Conservation (phyloP, 495 filamentous ascomycete genomes). For the Penicillium alfredii region DNA sequence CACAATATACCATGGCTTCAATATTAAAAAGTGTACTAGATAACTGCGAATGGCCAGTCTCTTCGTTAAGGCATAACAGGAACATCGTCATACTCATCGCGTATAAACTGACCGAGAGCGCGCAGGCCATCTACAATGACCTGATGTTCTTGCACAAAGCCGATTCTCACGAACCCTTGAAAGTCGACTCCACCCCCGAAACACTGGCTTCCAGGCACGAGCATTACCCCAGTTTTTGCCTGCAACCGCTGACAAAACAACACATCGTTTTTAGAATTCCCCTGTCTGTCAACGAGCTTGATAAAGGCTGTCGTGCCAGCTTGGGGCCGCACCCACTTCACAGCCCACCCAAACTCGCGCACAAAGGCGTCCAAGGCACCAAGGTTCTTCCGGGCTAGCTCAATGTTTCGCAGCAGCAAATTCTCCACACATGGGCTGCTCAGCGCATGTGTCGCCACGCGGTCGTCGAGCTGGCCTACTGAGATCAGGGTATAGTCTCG, state of each 20-base stretch:
- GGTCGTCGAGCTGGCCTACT: slow-evolving; percentile 76
- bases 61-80: too few relatives aligned
- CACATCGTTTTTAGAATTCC: slow-evolving; percentile 64
- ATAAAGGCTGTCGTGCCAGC: slow-evolving; percentile 83
- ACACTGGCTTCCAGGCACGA: slow-evolving; percentile 68
- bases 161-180: slow-evolving; percentile 71
- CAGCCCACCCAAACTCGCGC: slow-evolving; percentile 54
- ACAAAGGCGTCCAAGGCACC: slow-evolving; percentile 64
- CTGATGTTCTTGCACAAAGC: slow-evolving; percentile 68
- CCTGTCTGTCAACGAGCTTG: slow-evolving; percentile 57
- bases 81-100: slow-evolving; percentile 50
- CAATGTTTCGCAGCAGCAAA: slow-evolving; percentile 63
- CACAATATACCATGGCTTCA: too few relatives aligned
- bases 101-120: slow-evolving; percentile 56
- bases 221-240: slow-evolving; percentile 68
- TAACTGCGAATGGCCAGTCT: too few relatives aligned
- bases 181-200: slow-evolving; percentile 71
- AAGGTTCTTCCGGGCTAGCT: slow-evolving; percentile 66
- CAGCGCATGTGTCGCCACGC: slow-evolving; percentile 70
- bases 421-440: slow-evolving; percentile 55
- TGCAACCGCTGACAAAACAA: slow-evolving; percentile 65
- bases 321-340: slow-evolving; percentile 67
- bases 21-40: too few relatives aligned
- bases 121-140: slow-evolving; percentile 63
- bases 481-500: slow-evolving; percentile 85